Evolutionary conservation across 2,329 filamentous ascomycete species (phyloP), one percentile per base, ranked within the genome.

Genomic region (Arthrobotrys conoides): DNA sequence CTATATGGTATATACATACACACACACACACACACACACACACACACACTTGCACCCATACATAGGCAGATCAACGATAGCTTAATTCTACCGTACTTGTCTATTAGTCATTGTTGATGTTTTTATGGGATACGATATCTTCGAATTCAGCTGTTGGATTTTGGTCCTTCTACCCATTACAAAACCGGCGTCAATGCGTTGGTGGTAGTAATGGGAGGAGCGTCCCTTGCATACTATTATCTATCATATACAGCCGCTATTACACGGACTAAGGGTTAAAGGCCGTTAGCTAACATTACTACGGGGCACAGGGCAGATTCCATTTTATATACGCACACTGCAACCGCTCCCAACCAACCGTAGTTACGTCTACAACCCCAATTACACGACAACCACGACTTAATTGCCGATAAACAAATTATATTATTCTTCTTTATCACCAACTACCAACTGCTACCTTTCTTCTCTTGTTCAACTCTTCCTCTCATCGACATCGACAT

Each of bases 261-360:
- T 36, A 2, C 27, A 57, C 57, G 70, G 51, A 41, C 49, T 14
- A 20, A n/a, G 22, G 18, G 44, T 41, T 41, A 20, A 36, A 48
- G 18, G n/a, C 4, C 9, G 4, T 22, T 51, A 6, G 49, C 59
- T 73, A 49, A 73, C 38, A 12, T 41, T 41, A n/a, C 70, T 51
- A 27, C 30, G 73, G 67, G 36, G 67, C 65, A 38, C 67, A 77
- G 73, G 61, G 41, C 57, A 64, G 10, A 41, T 24, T 33, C 48
- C 14, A 51, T 20, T 46, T 46, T n/a, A 20, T 18, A 46, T 46
- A 46, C 44, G 20, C 9, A 20, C 44, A 46, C 2, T 20, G 44
- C 44, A 46, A 46, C 44, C 44, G n/a, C 44, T 10, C 9, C 8
- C n/a, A 46, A 46, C 44, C 44, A 20, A 30, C 27, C 27, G 27